Conservation (phyloP, 2,329 filamentous ascomycete genomes). For the Pseudogymnoascus verrucosus region DNA sequence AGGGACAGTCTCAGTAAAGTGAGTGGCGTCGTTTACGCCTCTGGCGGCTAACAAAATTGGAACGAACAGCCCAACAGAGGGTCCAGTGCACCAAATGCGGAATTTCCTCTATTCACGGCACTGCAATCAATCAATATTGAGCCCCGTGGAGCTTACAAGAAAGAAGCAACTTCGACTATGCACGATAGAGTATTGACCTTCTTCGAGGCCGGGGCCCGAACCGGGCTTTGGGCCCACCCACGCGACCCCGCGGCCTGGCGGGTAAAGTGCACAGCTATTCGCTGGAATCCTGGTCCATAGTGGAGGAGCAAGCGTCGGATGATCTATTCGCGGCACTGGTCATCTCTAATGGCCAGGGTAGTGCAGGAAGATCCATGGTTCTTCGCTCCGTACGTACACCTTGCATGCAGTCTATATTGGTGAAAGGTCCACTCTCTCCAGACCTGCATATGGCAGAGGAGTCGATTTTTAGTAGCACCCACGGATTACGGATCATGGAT, state of each 20-base stretch:
- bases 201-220: neutral
- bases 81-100: neutral
- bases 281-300: neutral
- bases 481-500: neutral
- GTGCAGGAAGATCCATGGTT: neutral
- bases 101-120: neutral
- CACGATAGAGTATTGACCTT: slow-evolving; percentile 7
- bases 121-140: neutral
- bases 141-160: neutral
- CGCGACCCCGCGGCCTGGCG: neutral
- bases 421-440: neutral
- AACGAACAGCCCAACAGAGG: neutral
- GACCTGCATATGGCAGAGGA: neutral
- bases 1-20: neutral
- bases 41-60: neutral
- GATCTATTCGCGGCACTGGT: slow-evolving; percentile 1
- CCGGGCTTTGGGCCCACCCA: neutral
- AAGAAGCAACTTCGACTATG: neutral
- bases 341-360: neutral
- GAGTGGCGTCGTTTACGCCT: neutral
- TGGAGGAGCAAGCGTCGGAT: neutral
- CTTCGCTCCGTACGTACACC: neutral
- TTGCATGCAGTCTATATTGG: neutral
- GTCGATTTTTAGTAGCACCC: neutral
- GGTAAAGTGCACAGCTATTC: slow-evolving; percentile 4